These are phyloP conservation scores for Suillus decipiens DNA, from an alignment of 768 basidiomycete genomes.

Conservation along the genomic window DNA sequence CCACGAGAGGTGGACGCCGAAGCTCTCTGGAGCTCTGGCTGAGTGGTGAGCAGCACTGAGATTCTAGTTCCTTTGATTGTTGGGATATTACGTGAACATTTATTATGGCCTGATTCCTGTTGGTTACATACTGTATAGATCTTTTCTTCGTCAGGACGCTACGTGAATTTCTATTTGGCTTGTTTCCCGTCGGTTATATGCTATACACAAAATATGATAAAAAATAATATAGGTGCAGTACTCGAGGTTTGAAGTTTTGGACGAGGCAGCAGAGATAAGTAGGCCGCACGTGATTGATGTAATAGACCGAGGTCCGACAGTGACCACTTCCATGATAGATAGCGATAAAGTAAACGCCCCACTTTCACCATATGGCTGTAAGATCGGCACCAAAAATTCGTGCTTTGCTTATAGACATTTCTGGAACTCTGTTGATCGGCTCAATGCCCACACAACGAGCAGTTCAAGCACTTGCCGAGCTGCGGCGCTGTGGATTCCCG, in stretches of 20 bases:
- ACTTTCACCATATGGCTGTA: conserved; percentile 9
- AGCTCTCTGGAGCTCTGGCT: conserved; percentile 36
- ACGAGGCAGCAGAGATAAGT: neutral
- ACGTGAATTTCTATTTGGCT: neutral
- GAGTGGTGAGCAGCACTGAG: conserved; percentile 8
- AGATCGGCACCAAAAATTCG: conserved; percentile 41
- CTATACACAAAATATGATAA: neutral
- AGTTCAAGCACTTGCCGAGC: conserved; percentile 24
- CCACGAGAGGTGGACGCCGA: conserved; percentile 48
- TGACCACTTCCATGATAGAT: neutral
- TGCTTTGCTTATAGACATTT: conserved; percentile 65
- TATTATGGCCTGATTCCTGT: neutral
- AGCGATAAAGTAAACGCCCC: conserved; percentile 1
- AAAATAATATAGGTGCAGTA: neutral
- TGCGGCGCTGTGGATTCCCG: conserved; percentile 38
- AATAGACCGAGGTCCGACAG: neutral
- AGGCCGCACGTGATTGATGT: neutral
- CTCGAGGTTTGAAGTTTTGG: neutral
- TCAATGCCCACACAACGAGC: conserved; percentile 49
- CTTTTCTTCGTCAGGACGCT: neutral
- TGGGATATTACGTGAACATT: neutral
- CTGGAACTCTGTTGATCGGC: conserved; percentile 65
- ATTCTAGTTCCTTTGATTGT: neutral
- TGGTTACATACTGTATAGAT: neutral
- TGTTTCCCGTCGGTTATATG: neutral